phyloP scores from a whole-genome alignment of 78 protist genomes.

The Blattamonas nauphoetae region DNA sequence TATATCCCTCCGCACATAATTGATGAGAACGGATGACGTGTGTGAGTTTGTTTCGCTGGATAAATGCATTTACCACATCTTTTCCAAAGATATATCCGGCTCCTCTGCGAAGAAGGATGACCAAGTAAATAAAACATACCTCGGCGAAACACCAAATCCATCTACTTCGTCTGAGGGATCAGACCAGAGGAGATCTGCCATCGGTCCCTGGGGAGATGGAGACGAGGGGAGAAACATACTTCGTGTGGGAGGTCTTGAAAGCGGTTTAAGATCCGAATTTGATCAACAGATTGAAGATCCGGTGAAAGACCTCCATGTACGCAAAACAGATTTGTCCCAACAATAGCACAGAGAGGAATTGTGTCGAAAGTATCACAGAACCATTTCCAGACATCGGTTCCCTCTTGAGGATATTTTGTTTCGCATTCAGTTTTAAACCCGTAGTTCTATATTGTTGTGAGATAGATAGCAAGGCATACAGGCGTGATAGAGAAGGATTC shows the following conservation, averaged over 20 bases:
- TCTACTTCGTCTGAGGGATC: not conserved
- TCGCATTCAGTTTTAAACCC: conserved; percentile 17
- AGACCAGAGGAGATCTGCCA: not conserved
- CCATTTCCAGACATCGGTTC: not conserved
- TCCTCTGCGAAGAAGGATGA: too few relatives aligned
- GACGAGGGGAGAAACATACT: too few relatives aligned
- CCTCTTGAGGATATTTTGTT: not conserved
- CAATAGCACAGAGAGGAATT: not conserved
- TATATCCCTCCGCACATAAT: not conserved
- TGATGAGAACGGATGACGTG: conserved; percentile 5
- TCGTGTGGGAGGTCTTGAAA: not conserved
- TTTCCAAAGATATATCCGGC: not conserved
- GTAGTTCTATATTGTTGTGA: not conserved
- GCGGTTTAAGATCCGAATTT: not conserved
- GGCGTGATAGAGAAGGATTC: not conserved
- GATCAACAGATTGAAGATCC: not conserved
- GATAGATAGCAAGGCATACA: too few relatives aligned
- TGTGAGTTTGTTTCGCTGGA: not conserved
- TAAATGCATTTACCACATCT: not conserved
- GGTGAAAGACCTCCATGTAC: conserved; percentile 19
- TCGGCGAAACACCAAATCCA: not conserved
- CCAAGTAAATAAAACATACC: too few relatives aligned
- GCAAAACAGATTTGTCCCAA: not conserved
- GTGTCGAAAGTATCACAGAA: not conserved
- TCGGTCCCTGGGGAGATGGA: not conserved